Evolutionary conservation across 306 rosid species (phyloP).

Genomic region (Quercus glauca): DNA sequence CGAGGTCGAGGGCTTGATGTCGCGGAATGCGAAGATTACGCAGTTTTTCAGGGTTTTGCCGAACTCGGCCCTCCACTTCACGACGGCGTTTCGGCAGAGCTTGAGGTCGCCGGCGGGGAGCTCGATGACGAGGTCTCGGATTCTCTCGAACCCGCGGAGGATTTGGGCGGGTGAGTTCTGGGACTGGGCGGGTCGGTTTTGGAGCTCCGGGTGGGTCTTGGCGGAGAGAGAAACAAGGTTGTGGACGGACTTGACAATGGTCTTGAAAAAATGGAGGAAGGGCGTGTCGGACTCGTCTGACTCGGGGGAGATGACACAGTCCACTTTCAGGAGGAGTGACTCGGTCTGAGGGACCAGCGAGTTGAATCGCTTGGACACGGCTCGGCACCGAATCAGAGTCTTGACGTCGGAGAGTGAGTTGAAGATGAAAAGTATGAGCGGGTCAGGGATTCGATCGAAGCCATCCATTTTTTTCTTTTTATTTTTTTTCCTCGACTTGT

Average conservation of each 20-base stretch:
- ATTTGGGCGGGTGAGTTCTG: slow-evolving; percentile 32
- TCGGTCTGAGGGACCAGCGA: slow-evolving; percentile 45
- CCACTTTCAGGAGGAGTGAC: slow-evolving; percentile 37
- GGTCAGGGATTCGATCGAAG: slow-evolving; percentile 44
- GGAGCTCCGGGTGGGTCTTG: no score
- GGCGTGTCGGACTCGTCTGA: slow-evolving; percentile 8
- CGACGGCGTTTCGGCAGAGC: slow-evolving; percentile 26
- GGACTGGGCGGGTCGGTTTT: background rate
- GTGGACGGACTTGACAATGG: slow-evolving; percentile 32
- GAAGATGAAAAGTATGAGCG: slow-evolving; percentile 45
- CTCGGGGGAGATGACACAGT: slow-evolving; percentile 40
- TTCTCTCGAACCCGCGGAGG: slow-evolving; percentile 38
- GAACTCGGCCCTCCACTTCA: slow-evolving; percentile 49
- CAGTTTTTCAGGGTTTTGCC: slow-evolving; percentile 31
- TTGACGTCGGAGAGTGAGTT: slow-evolving; percentile 43
- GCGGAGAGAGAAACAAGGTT: slow-evolving; percentile 17
- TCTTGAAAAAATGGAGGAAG: slow-evolving; percentile 18
- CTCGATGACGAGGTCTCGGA: slow-evolving; percentile 34
- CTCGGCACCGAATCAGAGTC: slow-evolving; percentile 41
- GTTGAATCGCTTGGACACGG: slow-evolving; percentile 44
- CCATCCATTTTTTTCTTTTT: no score
- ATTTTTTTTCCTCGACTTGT: no score
- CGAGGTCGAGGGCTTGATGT: background rate
- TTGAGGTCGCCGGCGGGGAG: slow-evolving; percentile 34
- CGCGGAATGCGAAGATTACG: slow-evolving; percentile 38